phyloP scores from a whole-genome alignment of 495 filamentous ascomycete genomes.

The Neurospora tetrasperma region DNA sequence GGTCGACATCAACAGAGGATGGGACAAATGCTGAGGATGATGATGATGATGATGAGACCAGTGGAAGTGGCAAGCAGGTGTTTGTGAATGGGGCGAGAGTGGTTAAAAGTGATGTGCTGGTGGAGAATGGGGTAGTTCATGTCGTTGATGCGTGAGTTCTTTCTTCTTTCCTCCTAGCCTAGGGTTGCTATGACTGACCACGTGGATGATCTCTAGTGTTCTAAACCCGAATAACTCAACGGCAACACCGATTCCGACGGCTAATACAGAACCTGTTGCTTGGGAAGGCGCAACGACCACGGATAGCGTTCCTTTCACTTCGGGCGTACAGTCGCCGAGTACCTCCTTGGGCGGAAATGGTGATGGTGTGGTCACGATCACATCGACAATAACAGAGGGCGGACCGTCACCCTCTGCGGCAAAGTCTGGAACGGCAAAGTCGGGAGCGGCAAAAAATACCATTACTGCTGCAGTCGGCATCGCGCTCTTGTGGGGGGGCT shows the following conservation, averaged over 20 bases:
- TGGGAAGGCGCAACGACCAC: constrained; percentile 41
- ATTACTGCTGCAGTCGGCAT: neutral
- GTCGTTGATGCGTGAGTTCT: constrained; percentile 36
- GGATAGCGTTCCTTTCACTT: constrained; percentile 36
- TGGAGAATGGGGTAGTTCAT: constrained; percentile 45
- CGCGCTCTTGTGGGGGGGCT: neutral
- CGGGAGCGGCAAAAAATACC: neutral
- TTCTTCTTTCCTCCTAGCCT: neutral
- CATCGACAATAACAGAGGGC: neutral
- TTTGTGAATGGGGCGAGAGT: constrained; percentile 44
- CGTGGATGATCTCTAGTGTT: constrained; percentile 6
- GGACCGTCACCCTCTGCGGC: neutral
- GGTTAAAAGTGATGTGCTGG: constrained; percentile 35
- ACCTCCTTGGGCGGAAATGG: neutral
- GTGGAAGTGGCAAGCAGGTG: constrained; percentile 19
- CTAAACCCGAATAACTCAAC: constrained; percentile 23
- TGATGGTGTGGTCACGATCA: neutral
- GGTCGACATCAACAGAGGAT: neutral
- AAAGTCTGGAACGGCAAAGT: neutral
- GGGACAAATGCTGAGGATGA: neutral
- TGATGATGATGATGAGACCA: neutral
- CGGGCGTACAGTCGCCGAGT: constrained; percentile 25
- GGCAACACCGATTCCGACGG: constrained; percentile 27
- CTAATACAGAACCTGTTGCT: constrained; percentile 35
- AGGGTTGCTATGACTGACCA: neutral